Conservation (phyloP, 176 grass and related monocot genomes). For the Alopecurus myosuroides region DNA sequence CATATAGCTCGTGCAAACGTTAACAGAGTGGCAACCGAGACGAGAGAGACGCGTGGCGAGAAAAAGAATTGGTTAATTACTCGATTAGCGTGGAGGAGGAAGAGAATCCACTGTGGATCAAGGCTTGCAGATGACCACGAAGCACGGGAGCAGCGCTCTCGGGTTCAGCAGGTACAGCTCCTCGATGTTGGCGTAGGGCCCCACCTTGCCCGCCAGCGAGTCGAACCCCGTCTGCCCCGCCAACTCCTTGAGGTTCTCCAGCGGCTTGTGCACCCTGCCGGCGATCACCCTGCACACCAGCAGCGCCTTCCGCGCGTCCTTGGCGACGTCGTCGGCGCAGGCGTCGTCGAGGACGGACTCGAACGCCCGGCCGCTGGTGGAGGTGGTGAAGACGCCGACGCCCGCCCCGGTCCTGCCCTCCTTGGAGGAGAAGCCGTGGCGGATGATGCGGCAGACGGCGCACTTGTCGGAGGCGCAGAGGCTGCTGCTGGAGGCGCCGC, state of each 20-base stretch:
- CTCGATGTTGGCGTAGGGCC: conserved; percentile 84
- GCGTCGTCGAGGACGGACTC: conserved; percentile 32
- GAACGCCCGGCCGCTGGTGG: conserved; percentile 77
- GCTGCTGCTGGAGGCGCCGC: conserved; percentile 17
- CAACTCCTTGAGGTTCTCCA: conserved; percentile 76
- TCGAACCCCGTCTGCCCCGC: conserved; percentile 74
- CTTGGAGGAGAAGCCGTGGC: conserved; percentile 55
- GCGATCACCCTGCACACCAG: conserved; percentile 90
- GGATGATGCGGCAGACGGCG: conserved; percentile 73
- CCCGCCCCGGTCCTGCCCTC: conserved; percentile 29
- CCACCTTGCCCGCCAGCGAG: conserved; percentile 85
- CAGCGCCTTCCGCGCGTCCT: conserved; percentile 45
- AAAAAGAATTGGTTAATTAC: conserved; percentile 41
- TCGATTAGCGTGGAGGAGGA: not conserved
- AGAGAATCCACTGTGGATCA: not conserved
- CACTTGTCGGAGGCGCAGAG: conserved; percentile 67
- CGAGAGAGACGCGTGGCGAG: not conserved
- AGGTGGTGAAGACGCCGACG: conserved; percentile 79
- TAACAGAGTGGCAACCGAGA: conserved; percentile 7
- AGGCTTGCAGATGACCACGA: conserved; percentile 83
- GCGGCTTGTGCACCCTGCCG: conserved; percentile 80
- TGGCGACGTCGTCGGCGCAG: not conserved
- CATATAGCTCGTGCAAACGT: conserved; percentile 11
- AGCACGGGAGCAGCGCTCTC: conserved; percentile 83
- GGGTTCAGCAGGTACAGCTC: conserved; percentile 92